Percentiles rank a stretch among this genome's conserved stretches.
Evolutionary conservation across 2,329 filamentous ascomycete genomes (phyloP).

Genomic region (Lojkania enalia): DNA sequence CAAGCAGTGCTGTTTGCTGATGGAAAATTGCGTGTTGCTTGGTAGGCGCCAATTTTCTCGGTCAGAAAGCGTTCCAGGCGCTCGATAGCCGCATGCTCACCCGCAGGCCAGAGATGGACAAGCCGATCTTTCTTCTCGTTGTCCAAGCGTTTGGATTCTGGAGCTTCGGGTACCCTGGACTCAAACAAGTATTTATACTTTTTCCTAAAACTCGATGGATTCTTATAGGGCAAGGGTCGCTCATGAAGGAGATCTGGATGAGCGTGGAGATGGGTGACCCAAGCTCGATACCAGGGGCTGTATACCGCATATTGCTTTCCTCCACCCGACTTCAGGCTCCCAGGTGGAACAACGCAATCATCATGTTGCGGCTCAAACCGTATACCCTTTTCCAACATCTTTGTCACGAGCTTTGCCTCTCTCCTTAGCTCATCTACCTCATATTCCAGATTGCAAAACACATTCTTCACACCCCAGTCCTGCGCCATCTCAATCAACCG

Average conservation of each 20-base stretch:
- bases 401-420: conserved; percentile 67
- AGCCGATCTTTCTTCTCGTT: conserved; percentile 43
- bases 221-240: conserved; percentile 61
- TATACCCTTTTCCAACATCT: conserved; percentile 65
- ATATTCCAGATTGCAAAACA: conserved; percentile 87
- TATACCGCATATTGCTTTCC: conserved; percentile 86
- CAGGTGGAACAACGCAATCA: conserved; percentile 79
- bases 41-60: conserved; percentile 47
- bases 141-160: conserved; percentile 63
- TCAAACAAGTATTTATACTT: conserved; percentile 50
- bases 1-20: conserved; percentile 46
- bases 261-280: conserved; percentile 72
- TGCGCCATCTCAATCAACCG: conserved; percentile 67
- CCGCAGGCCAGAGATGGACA: conserved; percentile 49
- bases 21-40: conserved; percentile 48
- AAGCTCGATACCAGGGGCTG: conserved; percentile 77
- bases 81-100: conserved; percentile 49
- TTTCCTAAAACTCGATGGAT: conserved; percentile 54
- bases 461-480: conserved; percentile 72
- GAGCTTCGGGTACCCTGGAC: conserved; percentile 49
- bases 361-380: conserved; percentile 76
- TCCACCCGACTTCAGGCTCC: conserved; percentile 64
- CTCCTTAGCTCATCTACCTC: conserved; percentile 87
- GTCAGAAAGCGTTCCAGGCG: conserved; percentile 51
- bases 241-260: conserved; percentile 69